phyloP scores from a whole-genome alignment of 345 rosid species.

The Ceriops tagal region DNA sequence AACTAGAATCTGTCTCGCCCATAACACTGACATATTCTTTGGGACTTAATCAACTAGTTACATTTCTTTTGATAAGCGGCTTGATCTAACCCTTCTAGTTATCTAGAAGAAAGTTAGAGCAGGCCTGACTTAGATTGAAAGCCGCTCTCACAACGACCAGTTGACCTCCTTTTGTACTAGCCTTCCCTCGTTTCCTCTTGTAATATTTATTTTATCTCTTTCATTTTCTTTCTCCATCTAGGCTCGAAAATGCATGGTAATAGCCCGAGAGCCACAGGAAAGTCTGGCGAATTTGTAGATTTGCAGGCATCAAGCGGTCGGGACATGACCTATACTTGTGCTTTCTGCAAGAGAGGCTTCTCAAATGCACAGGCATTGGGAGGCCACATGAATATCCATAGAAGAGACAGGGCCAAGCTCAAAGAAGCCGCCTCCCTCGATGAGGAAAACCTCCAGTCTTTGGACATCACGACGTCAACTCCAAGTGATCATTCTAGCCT shows the following conservation, averaged over 20 bases:
- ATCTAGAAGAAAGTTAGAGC: background rate
- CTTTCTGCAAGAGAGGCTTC: slow-evolving; percentile 32
- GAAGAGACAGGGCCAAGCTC: slow-evolving; percentile 33
- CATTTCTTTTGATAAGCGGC: no score
- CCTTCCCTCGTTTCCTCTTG: background rate
- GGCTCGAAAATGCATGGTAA: slow-evolving; percentile 21
- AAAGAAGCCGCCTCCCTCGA: slow-evolving; percentile 7
- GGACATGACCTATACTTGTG: slow-evolving; percentile 30
- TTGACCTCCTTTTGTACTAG: slow-evolving; percentile 22
- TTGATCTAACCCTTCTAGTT: no score
- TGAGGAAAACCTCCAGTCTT: slow-evolving; percentile 29
- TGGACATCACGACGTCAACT: slow-evolving; percentile 16
- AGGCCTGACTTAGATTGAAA: background rate
- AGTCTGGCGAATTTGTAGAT: slow-evolving; percentile 17
- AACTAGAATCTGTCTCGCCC: no score
- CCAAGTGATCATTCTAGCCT: background rate
- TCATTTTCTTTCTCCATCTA: background rate
- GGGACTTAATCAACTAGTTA: no score
- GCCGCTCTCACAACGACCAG: slow-evolving; percentile 2
- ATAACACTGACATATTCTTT: no score
- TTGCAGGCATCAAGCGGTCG: slow-evolving; percentile 4
- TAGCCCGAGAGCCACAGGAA: slow-evolving; percentile 8
- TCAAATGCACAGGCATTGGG: slow-evolving; percentile 31
- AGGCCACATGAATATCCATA: slow-evolving; percentile 35
- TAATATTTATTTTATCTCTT: background rate